A percentile compares a stretch with the other conserved stretches of the same genome.
Evolutionary conservation across 2,329 filamentous ascomycete species (phyloP).

Genomic region (Pseudocercospora vitis): DNA sequence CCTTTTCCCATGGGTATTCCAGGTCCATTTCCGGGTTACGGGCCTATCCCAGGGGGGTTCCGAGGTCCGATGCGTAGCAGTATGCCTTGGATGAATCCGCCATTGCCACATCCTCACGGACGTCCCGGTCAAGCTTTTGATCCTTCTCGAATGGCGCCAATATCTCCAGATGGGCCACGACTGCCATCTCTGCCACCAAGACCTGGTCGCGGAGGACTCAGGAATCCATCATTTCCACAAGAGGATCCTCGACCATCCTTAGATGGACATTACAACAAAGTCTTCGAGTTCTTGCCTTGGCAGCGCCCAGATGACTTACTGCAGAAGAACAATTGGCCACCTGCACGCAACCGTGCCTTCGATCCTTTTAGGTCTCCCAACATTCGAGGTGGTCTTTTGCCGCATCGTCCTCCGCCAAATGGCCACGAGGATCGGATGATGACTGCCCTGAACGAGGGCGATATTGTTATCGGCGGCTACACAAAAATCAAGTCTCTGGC

Average conservation of each 20-base stretch:
- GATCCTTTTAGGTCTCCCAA: background rate
- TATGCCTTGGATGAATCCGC: background rate
- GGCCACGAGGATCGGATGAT: background rate
- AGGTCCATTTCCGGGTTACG: background rate
- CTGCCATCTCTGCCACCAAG: background rate
- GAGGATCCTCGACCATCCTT: background rate
- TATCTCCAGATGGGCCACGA: too few relatives aligned
- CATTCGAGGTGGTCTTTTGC: background rate
- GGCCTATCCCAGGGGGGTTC: background rate
- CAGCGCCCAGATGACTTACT: background rate
- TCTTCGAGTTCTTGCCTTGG: background rate
- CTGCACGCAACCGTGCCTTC: background rate
- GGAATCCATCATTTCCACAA: background rate
- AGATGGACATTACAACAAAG: background rate
- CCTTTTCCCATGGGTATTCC: background rate
- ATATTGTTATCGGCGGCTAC: background rate
- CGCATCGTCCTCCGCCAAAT: background rate
- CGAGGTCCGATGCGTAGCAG: background rate
- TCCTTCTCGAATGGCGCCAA: background rate
- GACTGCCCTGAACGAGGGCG: background rate
- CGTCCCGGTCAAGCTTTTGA: background rate
- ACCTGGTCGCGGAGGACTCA: background rate
- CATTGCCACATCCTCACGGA: background rate
- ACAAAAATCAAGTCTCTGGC: constrained; percentile 13
- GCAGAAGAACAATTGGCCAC: background rate